Evolutionary conservation across 2,329 filamentous ascomycete species (phyloP).

Genomic region (Penicillium griseofulvum): DNA sequence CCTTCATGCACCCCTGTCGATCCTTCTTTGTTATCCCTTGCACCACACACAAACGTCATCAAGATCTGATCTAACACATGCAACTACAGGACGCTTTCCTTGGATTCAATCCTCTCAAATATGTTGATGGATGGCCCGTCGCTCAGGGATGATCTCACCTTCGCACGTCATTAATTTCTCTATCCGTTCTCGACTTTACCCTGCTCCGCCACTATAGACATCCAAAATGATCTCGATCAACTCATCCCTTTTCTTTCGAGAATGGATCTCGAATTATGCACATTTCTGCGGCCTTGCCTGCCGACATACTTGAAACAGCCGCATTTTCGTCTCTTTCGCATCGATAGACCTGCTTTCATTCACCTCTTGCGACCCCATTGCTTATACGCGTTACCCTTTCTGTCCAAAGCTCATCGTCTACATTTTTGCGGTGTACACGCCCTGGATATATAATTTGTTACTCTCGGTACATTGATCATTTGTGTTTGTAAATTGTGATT

Average conservation of each 20-base stretch:
- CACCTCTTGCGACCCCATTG: background rate
- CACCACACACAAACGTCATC: background rate
- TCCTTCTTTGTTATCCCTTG: slow-evolving; percentile 20
- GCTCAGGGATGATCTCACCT: slow-evolving; percentile 16
- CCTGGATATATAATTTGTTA: background rate
- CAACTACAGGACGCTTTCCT: slow-evolving; percentile 28
- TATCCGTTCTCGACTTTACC: background rate
- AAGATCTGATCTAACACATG: slow-evolving; percentile 16
- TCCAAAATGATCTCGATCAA: background rate
- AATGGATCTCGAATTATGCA: background rate
- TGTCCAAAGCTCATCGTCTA: background rate
- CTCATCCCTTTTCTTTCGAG: background rate
- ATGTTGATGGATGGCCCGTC: slow-evolving; percentile 35
- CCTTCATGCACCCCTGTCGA: slow-evolving; percentile 13
- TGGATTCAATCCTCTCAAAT: slow-evolving; percentile 31
- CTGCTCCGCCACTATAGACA: background rate
- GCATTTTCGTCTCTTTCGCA: background rate
- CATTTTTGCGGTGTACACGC: background rate
- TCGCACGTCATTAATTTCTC: slow-evolving; percentile 1
- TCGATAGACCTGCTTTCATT: background rate
- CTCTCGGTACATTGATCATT: background rate
- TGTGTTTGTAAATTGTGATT: background rate
- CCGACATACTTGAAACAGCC: background rate
- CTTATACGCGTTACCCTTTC: background rate
- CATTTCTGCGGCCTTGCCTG: background rate